phyloP scores from a whole-genome alignment of 176 grass and related monocot species.

The Aegilops speltoides region DNA sequence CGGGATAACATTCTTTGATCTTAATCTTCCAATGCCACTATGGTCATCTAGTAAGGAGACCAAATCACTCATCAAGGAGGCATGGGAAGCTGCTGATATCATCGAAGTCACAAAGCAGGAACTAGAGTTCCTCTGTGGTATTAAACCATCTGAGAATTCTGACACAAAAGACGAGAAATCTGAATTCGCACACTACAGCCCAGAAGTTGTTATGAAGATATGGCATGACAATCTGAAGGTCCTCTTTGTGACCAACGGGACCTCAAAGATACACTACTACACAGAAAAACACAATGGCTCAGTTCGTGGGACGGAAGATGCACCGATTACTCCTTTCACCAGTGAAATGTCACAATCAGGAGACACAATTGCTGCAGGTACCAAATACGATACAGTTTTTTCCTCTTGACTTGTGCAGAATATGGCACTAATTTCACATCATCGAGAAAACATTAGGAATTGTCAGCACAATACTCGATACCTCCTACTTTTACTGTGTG shows the following conservation, averaged over 20 bases:
- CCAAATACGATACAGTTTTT: not conserved
- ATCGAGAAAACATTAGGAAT: not conserved
- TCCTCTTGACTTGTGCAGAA: not conserved
- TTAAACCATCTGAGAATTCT: constrained; percentile 48
- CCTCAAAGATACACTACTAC: constrained; percentile 87
- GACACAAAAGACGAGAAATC: constrained; percentile 30
- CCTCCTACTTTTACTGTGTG: no score
- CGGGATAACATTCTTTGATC: constrained; percentile 69
- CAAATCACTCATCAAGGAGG: constrained; percentile 57
- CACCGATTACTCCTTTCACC: constrained; percentile 71
- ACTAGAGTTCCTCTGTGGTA: constrained; percentile 70
- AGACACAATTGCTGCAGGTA: constrained; percentile 91
- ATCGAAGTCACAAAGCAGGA: constrained; percentile 81
- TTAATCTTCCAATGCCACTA: constrained; percentile 72
- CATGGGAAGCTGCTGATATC: constrained; percentile 69
- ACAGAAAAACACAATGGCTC: constrained; percentile 56
- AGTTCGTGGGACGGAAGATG: constrained; percentile 70
- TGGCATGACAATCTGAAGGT: constrained; percentile 76
- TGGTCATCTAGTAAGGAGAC: constrained; percentile 72
- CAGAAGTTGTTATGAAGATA: constrained; percentile 57
- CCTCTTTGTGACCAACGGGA: constrained; percentile 86
- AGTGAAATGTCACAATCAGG: constrained; percentile 79
- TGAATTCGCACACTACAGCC: constrained; percentile 65
- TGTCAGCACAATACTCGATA: not conserved
- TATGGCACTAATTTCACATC: not conserved